phyloP scores from a whole-genome alignment of 257 asterid species.

The Hygrophila difformis region DNA sequence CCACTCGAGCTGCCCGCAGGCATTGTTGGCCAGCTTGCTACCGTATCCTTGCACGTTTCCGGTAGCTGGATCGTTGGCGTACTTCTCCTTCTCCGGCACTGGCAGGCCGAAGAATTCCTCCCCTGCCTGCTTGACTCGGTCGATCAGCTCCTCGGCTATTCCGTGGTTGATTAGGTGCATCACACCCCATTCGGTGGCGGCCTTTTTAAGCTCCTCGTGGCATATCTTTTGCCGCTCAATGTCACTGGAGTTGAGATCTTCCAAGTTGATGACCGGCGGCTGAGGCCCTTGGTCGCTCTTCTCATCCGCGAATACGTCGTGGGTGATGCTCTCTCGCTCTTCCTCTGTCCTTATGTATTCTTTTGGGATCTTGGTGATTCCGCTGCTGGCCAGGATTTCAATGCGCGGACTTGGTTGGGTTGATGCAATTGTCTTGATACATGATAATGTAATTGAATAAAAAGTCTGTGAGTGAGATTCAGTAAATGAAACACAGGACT shows the following conservation, averaged over 20 bases:
- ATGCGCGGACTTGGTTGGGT: conserved; percentile 37
- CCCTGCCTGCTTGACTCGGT: conserved; percentile 55
- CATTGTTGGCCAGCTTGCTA: conserved; percentile 71
- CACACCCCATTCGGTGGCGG: conserved; percentile 91
- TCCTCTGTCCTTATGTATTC: conserved; percentile 68
- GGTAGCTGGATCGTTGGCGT: conserved; percentile 63
- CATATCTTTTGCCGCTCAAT: conserved; percentile 29
- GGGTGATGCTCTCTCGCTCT: conserved; percentile 50
- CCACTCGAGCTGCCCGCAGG: conserved; percentile 81
- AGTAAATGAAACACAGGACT: too few relatives aligned
- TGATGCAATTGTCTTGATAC: not conserved
- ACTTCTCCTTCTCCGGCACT: conserved; percentile 82
- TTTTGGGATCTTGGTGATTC: conserved; percentile 52
- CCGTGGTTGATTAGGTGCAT: conserved; percentile 89
- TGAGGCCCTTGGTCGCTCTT: conserved; percentile 45
- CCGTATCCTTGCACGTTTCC: conserved; percentile 92
- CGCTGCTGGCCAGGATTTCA: conserved; percentile 54
- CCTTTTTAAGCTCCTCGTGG: conserved; percentile 45
- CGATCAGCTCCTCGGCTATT: conserved; percentile 30
- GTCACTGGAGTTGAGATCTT: conserved; percentile 33
- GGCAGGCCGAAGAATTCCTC: conserved; percentile 49
- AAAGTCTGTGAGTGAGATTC: not conserved
- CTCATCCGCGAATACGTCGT: conserved; percentile 56
- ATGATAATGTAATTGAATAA: not conserved
- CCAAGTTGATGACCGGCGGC: conserved; percentile 48